A percentile compares a stretch with the other conserved stretches of the same genome.
These are phyloP conservation scores for Neurospora sp. DNA, from an alignment of 495 filamentous ascomycete genomes.

Conservation along the genomic window DNA sequence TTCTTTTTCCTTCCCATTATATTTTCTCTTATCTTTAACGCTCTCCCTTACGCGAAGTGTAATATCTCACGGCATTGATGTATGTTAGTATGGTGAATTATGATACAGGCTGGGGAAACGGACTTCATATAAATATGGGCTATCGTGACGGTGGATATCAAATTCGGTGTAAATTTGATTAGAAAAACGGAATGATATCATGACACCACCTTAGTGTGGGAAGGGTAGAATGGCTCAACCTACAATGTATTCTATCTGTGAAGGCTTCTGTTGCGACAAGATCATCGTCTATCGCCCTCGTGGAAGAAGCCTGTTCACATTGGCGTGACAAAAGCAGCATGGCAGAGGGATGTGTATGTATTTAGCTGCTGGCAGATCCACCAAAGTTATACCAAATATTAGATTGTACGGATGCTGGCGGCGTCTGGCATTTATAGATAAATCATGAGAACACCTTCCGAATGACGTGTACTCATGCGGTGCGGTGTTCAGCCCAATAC, in stretches of 20 bases:
- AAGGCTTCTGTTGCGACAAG: neutral
- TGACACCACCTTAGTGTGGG: neutral
- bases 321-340: neutral
- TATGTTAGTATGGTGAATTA: constrained; percentile 24
- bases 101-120: neutral
- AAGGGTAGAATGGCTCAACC: neutral
- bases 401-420: neutral
- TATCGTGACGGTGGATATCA: neutral
- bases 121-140: neutral
- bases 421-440: neutral
- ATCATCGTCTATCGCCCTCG: neutral
- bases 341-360: neutral
- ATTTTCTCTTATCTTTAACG: neutral
- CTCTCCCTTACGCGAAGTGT: neutral
- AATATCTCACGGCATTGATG: constrained; percentile 40
- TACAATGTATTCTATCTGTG: neutral
- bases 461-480: neutral
- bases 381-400: neutral
- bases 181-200: neutral
- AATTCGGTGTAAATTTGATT: neutral
- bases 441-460: neutral
- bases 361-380: neutral
- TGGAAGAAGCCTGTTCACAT: neutral
- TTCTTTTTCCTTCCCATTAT: neutral
- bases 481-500: neutral